Base-by-base conservation (phyloP, 2,329 filamentous ascomycete genomes). In the Aspergillus sp. region DNA sequence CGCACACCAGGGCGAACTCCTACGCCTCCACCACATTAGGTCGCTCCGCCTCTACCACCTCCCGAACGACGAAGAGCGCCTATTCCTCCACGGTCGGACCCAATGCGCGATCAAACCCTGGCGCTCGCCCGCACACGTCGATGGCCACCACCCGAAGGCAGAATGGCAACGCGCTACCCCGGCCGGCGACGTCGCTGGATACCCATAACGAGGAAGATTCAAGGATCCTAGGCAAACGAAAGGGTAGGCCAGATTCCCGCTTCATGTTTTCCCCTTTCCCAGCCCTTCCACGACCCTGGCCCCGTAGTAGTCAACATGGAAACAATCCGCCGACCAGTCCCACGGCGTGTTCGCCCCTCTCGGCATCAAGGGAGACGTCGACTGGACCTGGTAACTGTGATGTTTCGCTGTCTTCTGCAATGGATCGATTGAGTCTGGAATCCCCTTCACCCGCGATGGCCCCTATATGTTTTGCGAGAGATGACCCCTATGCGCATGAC, bases 21-120 rank as follows among this genome's bases (percentile, higher is more conserved):
- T 69, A 69, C 52, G 67, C 75, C 11, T 75, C 76, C 4, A 77
- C 75, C 0, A 71, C 73, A 39, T 67, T 73, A 32, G 74, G 75
- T 11, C 70, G 76, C 55, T 70, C 71, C 10, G 70, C 77, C 6
- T 75, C 79, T 6, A 78, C 81, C 29, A 74, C 77, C 18, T 77
- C 77, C 36, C 79, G 80, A 64, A 73, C 77, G 58, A 74, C 78
- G 52, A 77, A 78, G 55, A 81, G 77, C 63, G 80, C 78, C 61
- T 86, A 87, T 63, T 80, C 84, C 14, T 84, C 81, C 61, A 88
- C 84, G 67, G 73, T 86, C 29, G 85, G 87, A 1, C 80, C 82
- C 12, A 81, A 79, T 14, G 66, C 73, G 18, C 82, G 85, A 63
- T 78, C 83, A 14, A 74, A 77, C 6, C 73, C 78, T 60, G 75